These are phyloP conservation scores for Fusarium drepaniforme DNA, from an alignment of 2,329 filamentous ascomycete species.

Conservation along the genomic window DNA sequence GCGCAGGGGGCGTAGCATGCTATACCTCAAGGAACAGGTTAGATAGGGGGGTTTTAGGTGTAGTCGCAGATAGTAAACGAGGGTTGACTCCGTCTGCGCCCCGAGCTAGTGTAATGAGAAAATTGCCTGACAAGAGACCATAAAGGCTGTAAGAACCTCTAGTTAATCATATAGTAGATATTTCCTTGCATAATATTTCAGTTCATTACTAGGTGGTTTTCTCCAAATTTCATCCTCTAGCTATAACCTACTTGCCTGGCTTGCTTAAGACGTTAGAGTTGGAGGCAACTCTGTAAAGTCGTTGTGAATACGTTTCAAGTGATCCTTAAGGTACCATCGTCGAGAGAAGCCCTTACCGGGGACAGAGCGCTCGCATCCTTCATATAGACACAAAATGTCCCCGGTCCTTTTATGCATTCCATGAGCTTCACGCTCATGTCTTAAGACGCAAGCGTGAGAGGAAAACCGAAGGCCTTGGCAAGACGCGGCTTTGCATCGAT, in stretches of 20 bases:
- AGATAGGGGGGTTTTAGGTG: background rate
- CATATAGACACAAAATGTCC: slow-evolving; percentile 88
- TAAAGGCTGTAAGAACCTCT: background rate
- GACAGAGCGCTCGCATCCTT: slow-evolving; percentile 86
- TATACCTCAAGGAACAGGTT: background rate
- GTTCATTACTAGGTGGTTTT: background rate
- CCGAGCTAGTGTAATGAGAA: background rate
- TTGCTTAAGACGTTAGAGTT: slow-evolving; percentile 51
- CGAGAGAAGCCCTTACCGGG: slow-evolving; percentile 91
- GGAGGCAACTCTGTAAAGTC: too few relatives aligned
- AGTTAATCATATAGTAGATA: background rate
- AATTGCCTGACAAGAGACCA: background rate
- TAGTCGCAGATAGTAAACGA: background rate
- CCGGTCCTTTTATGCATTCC: slow-evolving; percentile 95
- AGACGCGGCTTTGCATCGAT: slow-evolving; percentile 87
- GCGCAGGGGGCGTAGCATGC: background rate
- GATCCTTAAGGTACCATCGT: slow-evolving; percentile 95
- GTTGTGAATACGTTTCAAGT: slow-evolving; percentile 91
- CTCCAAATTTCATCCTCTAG: too few relatives aligned
- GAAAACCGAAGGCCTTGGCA: slow-evolving; percentile 92
- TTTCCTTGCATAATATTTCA: background rate
- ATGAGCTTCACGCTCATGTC: slow-evolving; percentile 95
- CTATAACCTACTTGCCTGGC: too few relatives aligned
- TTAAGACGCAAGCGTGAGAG: slow-evolving; percentile 92
- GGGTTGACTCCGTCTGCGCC: background rate